These are phyloP conservation scores for Monosporascus sp. DNA, from an alignment of 2,329 filamentous ascomycete genomes.

Conservation along the genomic window DNA sequence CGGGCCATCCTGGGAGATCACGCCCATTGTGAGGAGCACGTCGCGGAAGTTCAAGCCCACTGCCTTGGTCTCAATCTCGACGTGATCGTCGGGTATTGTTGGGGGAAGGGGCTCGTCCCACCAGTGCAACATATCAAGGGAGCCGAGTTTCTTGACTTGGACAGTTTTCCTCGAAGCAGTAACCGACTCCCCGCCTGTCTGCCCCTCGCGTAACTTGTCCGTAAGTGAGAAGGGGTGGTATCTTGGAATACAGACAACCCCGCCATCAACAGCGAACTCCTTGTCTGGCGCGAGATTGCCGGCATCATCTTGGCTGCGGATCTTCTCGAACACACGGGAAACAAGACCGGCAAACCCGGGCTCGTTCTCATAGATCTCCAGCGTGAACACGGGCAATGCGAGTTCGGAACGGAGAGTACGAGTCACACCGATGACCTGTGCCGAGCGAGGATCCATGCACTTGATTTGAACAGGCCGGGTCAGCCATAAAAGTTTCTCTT, in stretches of 20 bases:
- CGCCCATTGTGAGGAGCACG: slow-evolving; percentile 9
- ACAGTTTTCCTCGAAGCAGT: slow-evolving; percentile 9
- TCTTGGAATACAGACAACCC: slow-evolving; percentile 20
- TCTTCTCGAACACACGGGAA: slow-evolving; percentile 15
- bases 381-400: slow-evolving; percentile 20
- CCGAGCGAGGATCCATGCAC: slow-evolving; percentile 23
- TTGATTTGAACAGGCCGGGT: slow-evolving; percentile 22
- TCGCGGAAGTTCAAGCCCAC: slow-evolving; percentile 16
- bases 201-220: slow-evolving; percentile 11
- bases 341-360: slow-evolving; percentile 8
- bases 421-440: slow-evolving; percentile 23
- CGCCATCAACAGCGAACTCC: slow-evolving; percentile 27
- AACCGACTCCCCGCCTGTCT: neutral
- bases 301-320: slow-evolving; percentile 13
- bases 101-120: slow-evolving; percentile 6
- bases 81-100: slow-evolving; percentile 3
- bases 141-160: slow-evolving; percentile 10
- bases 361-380: slow-evolving; percentile 22
- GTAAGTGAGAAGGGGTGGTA: slow-evolving; percentile 20
- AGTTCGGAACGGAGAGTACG: slow-evolving; percentile 28
- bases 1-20: slow-evolving; percentile 8
- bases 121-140: slow-evolving; percentile 14
- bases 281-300: slow-evolving; percentile 21
- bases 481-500: slow-evolving; percentile 26
- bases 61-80: slow-evolving; percentile 12